Evolutionary conservation across 208 protist species (phyloP), one percentile per base, ranked within the genome.

Genomic region (Leptomonas seymouri): DNA sequence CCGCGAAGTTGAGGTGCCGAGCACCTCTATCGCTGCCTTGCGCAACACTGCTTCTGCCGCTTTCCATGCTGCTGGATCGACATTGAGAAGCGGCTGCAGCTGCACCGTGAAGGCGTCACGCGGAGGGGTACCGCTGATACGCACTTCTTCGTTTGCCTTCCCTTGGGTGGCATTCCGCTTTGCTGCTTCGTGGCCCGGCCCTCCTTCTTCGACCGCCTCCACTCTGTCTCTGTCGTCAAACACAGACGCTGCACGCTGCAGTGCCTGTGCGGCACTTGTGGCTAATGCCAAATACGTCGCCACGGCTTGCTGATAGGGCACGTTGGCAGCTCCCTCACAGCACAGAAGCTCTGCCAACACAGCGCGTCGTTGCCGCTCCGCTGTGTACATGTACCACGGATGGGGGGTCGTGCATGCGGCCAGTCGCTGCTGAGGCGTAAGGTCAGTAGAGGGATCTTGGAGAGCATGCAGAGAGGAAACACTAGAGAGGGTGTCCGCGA

Each of bases 261-360:
- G 60, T 4, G 71, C 60, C 57, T 76, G 28, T 0, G 74, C 53
- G 2, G 81, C 75, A 16, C 53, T 71, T 42, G 68, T 62, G 9
- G 62, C 54, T 23, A 69, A 5, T 16, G 36, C 44, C 28, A 78
- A 42, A 58, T 82, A 82, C 30, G 30, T 48, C 12, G 51, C 28
- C 11, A 61, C 77, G 5, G 71, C 77, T 18, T 69, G 51, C 41
- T 82, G 77, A 62, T 86, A 84, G 16, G 78, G 78, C 20, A 90
- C 76, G 68, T 90, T 90, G 20, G 70, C 74, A 7, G 42, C 53
- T 21, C 58, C 44, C 46, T 90, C 84, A 31, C 56, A 45, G 27
- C 23, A 41, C 23, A 90, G 55, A 3, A 85, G 44, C 44, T 57
- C 51, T 21, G 34, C 50, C 28, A 86, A 16, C 2, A 23, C 67